phyloP scores from a whole-genome alignment of 2,329 filamentous ascomycete species.

The Penicillium carneum region DNA sequence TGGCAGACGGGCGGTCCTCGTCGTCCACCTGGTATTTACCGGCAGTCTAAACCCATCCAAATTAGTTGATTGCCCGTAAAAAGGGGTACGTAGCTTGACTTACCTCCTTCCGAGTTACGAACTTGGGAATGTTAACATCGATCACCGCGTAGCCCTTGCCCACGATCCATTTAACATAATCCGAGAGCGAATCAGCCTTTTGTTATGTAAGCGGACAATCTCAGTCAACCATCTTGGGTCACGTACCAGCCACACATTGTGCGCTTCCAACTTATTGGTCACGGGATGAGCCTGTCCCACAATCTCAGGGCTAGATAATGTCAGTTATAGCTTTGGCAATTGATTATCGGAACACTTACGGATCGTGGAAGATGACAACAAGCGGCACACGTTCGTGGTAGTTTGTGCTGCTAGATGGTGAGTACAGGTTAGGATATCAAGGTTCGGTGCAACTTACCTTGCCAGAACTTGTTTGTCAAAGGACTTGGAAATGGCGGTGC shows the following conservation, averaged over 20 bases:
- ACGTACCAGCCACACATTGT: slow-evolving; percentile 88
- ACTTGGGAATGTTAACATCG: slow-evolving; percentile 87
- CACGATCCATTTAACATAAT: slow-evolving; percentile 84
- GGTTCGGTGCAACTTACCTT: slow-evolving; percentile 59
- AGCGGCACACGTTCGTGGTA: slow-evolving; percentile 72
- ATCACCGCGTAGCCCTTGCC: slow-evolving; percentile 81
- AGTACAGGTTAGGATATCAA: slow-evolving; percentile 6
- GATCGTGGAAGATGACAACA: slow-evolving; percentile 88
- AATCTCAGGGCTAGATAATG: slow-evolving; percentile 68
- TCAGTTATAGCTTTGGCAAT: slow-evolving; percentile 20
- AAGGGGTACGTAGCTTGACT: slow-evolving; percentile 27
- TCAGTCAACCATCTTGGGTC: slow-evolving; percentile 24
- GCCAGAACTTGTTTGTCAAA: slow-evolving; percentile 88
- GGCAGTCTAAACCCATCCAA: slow-evolving; percentile 28
- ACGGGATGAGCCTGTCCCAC: slow-evolving; percentile 70
- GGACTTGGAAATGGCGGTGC: slow-evolving; percentile 73
- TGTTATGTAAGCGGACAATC: slow-evolving; percentile 36
- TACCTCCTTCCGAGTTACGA: slow-evolving; percentile 71
- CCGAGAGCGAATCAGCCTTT: slow-evolving; percentile 80
- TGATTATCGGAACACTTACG: slow-evolving; percentile 61
- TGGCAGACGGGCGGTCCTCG: slow-evolving; percentile 61
- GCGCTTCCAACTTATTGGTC: slow-evolving; percentile 77
- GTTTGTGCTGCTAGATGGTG: slow-evolving; percentile 59
- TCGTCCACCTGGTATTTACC: slow-evolving; percentile 56
- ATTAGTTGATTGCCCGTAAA: neutral